phyloP scores from a whole-genome alignment of 768 basidiomycete genomes.

The Termitomyces sp. region DNA sequence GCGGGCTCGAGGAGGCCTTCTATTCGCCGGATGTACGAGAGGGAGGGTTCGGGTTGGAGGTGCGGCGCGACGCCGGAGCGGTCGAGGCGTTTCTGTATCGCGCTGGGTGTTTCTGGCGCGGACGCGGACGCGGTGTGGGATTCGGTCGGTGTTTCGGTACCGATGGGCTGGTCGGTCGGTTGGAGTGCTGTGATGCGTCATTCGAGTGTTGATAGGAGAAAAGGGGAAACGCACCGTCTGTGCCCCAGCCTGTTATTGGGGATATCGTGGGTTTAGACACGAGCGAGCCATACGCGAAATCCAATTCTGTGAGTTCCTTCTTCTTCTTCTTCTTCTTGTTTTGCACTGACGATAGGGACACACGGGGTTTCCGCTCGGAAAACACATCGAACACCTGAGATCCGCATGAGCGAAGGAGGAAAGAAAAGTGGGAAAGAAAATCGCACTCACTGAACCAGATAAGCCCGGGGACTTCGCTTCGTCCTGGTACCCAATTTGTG shows the following conservation, averaged over 20 bases:
- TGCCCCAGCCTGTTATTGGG: slow-evolving; percentile 13
- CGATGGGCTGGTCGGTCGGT: neutral
- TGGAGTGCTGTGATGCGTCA: neutral
- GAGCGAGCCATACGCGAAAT: neutral
- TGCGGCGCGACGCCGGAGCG: neutral
- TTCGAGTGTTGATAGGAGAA: neutral
- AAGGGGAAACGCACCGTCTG: slow-evolving; percentile 15
- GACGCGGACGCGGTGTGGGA: too few species aligned
- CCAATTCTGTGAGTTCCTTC: neutral
- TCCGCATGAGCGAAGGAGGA: too few species aligned
- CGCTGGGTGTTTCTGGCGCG: neutral
- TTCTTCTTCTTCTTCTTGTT: neutral
- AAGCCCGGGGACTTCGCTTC: too few species aligned
- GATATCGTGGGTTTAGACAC: neutral
- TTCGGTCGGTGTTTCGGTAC: neutral
- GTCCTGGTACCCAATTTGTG: too few species aligned
- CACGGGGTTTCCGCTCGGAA: too few species aligned
- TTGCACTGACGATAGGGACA: too few species aligned
- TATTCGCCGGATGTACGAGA: slow-evolving; percentile 22
- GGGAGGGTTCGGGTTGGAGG: neutral
- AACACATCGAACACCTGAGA: too few species aligned
- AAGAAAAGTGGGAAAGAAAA: too few species aligned
- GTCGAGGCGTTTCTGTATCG: neutral
- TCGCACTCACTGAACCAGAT: too few species aligned
- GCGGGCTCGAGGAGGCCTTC: slow-evolving; percentile 27